Percentiles rank a stretch among this genome's conserved stretches.
phyloP scores from a whole-genome alignment of 2,329 filamentous ascomycete genomes.

The Zymoseptoria crescenta region DNA sequence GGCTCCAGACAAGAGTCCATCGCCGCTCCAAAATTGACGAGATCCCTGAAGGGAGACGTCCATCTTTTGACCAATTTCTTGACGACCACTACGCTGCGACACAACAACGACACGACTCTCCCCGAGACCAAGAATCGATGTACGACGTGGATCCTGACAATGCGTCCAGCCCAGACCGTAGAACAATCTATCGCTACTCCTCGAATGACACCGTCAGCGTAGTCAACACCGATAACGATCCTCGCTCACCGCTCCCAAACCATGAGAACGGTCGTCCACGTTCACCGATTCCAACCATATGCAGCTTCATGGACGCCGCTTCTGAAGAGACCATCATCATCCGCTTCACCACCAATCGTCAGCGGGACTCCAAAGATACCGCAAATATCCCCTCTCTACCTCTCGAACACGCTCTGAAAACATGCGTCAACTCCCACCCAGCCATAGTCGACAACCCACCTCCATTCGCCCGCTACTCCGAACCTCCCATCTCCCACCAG shows the following conservation, averaged over 20 bases:
- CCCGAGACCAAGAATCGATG: background rate
- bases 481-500: background rate
- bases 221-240: background rate
- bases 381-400: background rate
- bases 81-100: background rate
- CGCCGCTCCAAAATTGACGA: background rate
- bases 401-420: background rate
- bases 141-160: background rate
- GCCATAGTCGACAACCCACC: conserved; percentile 3
- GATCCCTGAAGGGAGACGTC: background rate
- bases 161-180: background rate
- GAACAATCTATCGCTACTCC: background rate
- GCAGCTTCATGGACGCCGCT: background rate
- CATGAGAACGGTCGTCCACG: background rate
- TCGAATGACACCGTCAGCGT: background rate
- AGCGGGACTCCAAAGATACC: background rate
- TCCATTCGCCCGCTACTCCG: conserved; percentile 2
- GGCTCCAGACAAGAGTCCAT: background rate
- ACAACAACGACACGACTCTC: background rate
- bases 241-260: background rate
- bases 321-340: background rate
- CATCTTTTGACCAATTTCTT: background rate
- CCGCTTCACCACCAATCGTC: background rate
- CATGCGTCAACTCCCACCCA: conserved; percentile 1
- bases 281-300: background rate